phyloP scores from a whole-genome alignment of 768 basidiomycete genomes.

The Auriscalpium microsporum region DNA sequence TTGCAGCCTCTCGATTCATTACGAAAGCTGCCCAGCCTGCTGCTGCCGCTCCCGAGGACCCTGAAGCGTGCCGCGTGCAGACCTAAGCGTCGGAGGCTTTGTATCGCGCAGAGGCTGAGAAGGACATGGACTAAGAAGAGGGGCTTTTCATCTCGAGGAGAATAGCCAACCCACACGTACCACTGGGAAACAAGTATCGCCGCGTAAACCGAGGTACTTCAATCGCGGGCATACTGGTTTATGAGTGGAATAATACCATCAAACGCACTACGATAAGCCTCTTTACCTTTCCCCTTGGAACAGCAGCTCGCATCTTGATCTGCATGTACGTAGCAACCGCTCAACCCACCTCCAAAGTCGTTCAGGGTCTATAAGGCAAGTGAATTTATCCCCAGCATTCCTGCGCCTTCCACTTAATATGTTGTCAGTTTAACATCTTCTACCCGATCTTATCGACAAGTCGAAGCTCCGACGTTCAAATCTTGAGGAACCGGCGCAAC shows the following conservation, averaged over 20 bases:
- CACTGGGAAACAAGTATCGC: slow-evolving; percentile 98
- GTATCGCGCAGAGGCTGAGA: slow-evolving; percentile 86
- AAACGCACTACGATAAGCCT: slow-evolving; percentile 94
- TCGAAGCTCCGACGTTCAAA: slow-evolving; percentile 95
- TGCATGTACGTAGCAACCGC: slow-evolving; percentile 61
- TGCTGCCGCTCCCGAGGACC: slow-evolving; percentile 42
- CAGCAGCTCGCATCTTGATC: slow-evolving; percentile 12
- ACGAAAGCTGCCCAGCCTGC: slow-evolving; percentile 59
- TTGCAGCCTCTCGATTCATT: slow-evolving; percentile 84
- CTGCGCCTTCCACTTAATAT: slow-evolving; percentile 12
- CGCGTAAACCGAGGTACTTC: slow-evolving; percentile 95
- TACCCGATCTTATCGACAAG: slow-evolving; percentile 99
- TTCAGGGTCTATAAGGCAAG: slow-evolving; percentile 93
- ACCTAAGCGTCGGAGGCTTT: slow-evolving; percentile 82
- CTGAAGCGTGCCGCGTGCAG: slow-evolving; percentile 58
- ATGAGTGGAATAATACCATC: slow-evolving; percentile 99
- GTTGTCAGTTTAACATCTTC: slow-evolving; percentile 81
- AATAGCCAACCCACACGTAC: slow-evolving; percentile 74
- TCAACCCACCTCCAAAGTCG: slow-evolving; percentile 97
- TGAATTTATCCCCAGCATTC: neutral
- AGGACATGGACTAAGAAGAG: slow-evolving; percentile 92
- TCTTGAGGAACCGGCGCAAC: slow-evolving; percentile 87
- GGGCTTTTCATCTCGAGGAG: slow-evolving; percentile 90
- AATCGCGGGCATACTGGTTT: slow-evolving; percentile 97
- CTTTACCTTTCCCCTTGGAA: slow-evolving; percentile 1